phyloP scores from a whole-genome alignment of 2,329 filamentous ascomycete species.

The Claviceps quebecensis region DNA sequence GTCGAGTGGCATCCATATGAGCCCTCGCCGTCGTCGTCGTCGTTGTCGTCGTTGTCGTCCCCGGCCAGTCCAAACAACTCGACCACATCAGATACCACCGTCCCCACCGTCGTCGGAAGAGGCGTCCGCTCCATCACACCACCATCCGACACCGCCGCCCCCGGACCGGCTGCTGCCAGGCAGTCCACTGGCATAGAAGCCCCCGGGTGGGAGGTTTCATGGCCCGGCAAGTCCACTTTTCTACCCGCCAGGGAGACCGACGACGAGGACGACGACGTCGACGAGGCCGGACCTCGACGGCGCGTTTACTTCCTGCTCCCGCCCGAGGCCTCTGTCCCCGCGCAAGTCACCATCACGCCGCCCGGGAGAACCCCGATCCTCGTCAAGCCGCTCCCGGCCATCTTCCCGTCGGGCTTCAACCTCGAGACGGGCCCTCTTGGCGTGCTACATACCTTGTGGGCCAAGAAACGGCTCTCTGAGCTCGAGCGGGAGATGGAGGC shows the following conservation, averaged over 20 bases:
- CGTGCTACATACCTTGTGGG: conserved; percentile 82
- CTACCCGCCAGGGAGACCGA: conserved; percentile 41
- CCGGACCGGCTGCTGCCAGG: not conserved
- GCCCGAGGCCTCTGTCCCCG: conserved; percentile 55
- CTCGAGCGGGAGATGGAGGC: conserved; percentile 62
- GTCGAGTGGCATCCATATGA: conserved; percentile 60
- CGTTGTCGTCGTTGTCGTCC: not conserved
- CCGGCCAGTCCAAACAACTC: not conserved
- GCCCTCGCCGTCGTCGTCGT: conserved; percentile 6
- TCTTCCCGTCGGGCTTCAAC: conserved; percentile 66
- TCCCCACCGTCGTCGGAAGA: not conserved
- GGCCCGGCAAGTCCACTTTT: conserved; percentile 66
- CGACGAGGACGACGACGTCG: conserved; percentile 15
- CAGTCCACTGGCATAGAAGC: conserved; percentile 7
- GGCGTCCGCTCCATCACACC: conserved; percentile 3
- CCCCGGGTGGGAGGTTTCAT: conserved; percentile 59
- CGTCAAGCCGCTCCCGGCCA: conserved; percentile 72
- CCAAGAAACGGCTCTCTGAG: conserved; percentile 63
- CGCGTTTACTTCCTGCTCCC: conserved; percentile 72
- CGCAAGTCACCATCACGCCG: conserved; percentile 51
- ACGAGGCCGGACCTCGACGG: conserved; percentile 28
- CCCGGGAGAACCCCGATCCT: conserved; percentile 28
- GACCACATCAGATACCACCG: not conserved
- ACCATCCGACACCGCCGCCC: conserved; percentile 6
- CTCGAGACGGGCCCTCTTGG: conserved; percentile 61